phyloP scores from a whole-genome alignment of 768 basidiomycete species.

The Mycena crocata region DNA sequence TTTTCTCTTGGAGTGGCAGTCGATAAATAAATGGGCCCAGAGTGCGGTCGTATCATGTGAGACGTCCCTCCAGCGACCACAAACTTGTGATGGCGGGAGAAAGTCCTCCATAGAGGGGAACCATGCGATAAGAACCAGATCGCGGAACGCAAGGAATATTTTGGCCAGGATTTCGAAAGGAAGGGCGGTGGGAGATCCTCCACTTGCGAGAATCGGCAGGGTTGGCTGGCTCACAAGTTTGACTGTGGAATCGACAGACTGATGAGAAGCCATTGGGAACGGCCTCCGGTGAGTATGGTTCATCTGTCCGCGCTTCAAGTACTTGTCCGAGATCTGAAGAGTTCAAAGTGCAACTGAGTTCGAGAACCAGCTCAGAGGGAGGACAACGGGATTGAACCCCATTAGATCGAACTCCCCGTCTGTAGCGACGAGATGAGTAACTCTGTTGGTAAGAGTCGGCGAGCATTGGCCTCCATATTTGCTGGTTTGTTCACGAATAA shows the following conservation, averaged over 20 bases:
- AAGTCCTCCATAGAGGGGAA: background rate
- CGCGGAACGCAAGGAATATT: background rate
- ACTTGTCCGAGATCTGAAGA: too few species aligned
- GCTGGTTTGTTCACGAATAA: too few species aligned
- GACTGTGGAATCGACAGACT: background rate
- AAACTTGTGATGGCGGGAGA: constrained; percentile 4
- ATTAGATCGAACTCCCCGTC: background rate
- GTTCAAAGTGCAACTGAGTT: background rate
- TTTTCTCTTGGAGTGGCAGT: background rate
- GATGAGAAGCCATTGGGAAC: too few species aligned
- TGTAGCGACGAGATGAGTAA: background rate
- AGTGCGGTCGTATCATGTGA: background rate
- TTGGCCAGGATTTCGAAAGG: constrained; percentile 12
- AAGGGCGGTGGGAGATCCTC: background rate
- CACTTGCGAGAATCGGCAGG: too few species aligned
- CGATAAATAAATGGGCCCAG: constrained; percentile 3
- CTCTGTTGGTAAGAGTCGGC: background rate
- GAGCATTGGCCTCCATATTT: constrained; percentile 6
- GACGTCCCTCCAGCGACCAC: background rate
- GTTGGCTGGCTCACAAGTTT: background rate
- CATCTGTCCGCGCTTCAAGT: too few species aligned
- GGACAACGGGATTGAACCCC: background rate
- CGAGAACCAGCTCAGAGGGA: background rate
- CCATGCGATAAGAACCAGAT: background rate
- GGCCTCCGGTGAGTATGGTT: too few species aligned